phyloP scores from a whole-genome alignment of 176 grass and related monocot genomes.

The Poa annua region DNA sequence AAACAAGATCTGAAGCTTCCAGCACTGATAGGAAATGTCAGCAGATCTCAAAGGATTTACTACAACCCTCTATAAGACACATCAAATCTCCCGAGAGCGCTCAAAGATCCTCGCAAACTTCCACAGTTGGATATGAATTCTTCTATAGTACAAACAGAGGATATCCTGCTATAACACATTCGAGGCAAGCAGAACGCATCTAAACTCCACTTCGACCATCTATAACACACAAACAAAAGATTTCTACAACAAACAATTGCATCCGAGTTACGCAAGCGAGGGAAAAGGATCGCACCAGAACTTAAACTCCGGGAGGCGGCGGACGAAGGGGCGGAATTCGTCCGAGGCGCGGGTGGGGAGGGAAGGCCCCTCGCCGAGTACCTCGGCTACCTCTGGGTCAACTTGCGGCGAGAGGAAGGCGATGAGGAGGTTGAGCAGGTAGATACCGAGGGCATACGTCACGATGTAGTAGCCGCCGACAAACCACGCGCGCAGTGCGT shows the following conservation, averaged over 20 bases:
- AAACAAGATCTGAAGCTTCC: constrained; percentile 3
- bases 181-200: background rate
- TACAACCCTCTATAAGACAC: background rate
- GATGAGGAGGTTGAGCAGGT: constrained; percentile 73
- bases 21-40: background rate
- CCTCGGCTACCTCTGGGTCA: constrained; percentile 67
- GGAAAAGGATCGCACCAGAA: constrained; percentile 64
- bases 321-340: constrained; percentile 81
- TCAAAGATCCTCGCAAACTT: constrained; percentile 22
- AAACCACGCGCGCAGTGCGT: constrained; percentile 74
- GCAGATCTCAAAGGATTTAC: constrained; percentile 27
- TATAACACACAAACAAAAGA: background rate
- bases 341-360: constrained; percentile 70
- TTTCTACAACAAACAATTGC: background rate
- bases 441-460: constrained; percentile 83
- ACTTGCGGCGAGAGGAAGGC: constrained; percentile 84
- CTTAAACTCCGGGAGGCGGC: constrained; percentile 90
- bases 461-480: constrained; percentile 76
- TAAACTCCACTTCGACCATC: background rate
- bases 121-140: background rate
- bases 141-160: background rate
- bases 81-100: background rate
- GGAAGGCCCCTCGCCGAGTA: constrained; percentile 48
- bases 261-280: background rate
- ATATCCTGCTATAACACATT: background rate